A percentile compares a stretch with the other conserved stretches of the same genome.
Evolutionary conservation across 2,329 filamentous ascomycete genomes (phyloP).

Genomic region (Bipolaris zeicola): DNA sequence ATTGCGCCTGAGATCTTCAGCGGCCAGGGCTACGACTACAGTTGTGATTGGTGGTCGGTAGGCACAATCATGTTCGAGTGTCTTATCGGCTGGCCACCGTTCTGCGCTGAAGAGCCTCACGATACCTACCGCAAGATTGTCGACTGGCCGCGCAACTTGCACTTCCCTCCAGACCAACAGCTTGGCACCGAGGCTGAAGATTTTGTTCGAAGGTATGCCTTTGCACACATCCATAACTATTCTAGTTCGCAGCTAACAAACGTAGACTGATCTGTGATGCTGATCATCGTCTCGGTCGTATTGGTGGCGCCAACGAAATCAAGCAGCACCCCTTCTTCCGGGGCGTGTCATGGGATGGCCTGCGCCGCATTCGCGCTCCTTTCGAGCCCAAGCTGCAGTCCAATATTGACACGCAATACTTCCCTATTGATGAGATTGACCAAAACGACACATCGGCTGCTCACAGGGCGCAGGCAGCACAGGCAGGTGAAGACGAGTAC

Average conservation of each 20-base stretch:
- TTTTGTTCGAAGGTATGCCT: slow-evolving; percentile 80
- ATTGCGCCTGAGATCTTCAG: slow-evolving; percentile 99
- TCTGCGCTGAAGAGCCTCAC: slow-evolving; percentile 96
- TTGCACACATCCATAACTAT: neutral
- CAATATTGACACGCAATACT: slow-evolving; percentile 96
- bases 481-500: slow-evolving; percentile 73
- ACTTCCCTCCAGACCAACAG: slow-evolving; percentile 95
- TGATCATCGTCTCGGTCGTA: slow-evolving; percentile 84
- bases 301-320: slow-evolving; percentile 85
- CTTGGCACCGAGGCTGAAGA: slow-evolving; percentile 88
- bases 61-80: slow-evolving; percentile 99
- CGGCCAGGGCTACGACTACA: slow-evolving; percentile 91
- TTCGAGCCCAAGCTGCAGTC: slow-evolving; percentile 94
- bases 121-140: slow-evolving; percentile 99
- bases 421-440: slow-evolving; percentile 97
- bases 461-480: slow-evolving; percentile 80
- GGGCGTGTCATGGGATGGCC: slow-evolving; percentile 90
- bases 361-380: slow-evolving; percentile 90
- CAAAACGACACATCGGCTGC: slow-evolving; percentile 92
- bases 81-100: slow-evolving; percentile 96
- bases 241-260: slow-evolving; percentile 21
- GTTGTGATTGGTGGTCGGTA: slow-evolving; percentile 99
- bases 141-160: slow-evolving; percentile 93
- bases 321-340: slow-evolving; percentile 96
- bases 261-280: slow-evolving; percentile 88